These are phyloP conservation scores for Epichloe amarillans DNA, from an alignment of 2,329 filamentous ascomycete genomes.

Conservation along the genomic window DNA sequence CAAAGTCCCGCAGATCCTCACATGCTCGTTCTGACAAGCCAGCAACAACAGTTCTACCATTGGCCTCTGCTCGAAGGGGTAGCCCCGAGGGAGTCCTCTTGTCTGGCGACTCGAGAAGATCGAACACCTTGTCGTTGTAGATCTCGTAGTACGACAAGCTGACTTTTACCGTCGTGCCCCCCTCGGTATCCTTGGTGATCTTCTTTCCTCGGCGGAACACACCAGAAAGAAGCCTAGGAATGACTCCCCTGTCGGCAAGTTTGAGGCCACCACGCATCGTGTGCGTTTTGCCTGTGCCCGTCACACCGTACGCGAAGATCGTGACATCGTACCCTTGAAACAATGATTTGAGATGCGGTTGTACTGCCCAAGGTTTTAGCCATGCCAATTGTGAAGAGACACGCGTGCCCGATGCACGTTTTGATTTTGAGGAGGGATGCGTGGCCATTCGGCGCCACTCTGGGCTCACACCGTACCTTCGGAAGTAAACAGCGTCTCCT, in stretches of 20 bases:
- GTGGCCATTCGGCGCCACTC: neutral
- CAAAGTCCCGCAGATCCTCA: constrained; percentile 78
- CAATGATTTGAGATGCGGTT: constrained; percentile 79
- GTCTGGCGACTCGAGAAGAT: constrained; percentile 77
- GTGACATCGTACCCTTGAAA: constrained; percentile 83
- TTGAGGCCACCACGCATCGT: constrained; percentile 89
- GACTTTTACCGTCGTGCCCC: constrained; percentile 57
- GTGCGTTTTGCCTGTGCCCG: constrained; percentile 88
- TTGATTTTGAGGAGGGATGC: neutral
- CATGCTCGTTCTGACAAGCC: constrained; percentile 75
- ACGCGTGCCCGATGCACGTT: neutral
- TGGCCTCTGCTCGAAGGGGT: constrained; percentile 72
- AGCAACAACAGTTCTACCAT: constrained; percentile 76
- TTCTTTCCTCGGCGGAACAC: constrained; percentile 80
- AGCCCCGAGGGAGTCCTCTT: constrained; percentile 72
- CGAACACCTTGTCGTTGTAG: constrained; percentile 91
- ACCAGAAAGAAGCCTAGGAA: constrained; percentile 70
- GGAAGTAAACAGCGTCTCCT: constrained; percentile 77
- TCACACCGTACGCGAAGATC: constrained; percentile 86
- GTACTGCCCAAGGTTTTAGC: constrained; percentile 42
- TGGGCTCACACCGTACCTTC: constrained; percentile 49
- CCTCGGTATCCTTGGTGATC: constrained; percentile 64
- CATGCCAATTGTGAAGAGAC: neutral
- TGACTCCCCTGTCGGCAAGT: constrained; percentile 74
- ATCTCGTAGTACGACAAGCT: constrained; percentile 89